A percentile compares a stretch with the other conserved stretches of the same genome.
Conservation (phyloP, 148 eudicot species). For the Linanthus parryae region DNA sequence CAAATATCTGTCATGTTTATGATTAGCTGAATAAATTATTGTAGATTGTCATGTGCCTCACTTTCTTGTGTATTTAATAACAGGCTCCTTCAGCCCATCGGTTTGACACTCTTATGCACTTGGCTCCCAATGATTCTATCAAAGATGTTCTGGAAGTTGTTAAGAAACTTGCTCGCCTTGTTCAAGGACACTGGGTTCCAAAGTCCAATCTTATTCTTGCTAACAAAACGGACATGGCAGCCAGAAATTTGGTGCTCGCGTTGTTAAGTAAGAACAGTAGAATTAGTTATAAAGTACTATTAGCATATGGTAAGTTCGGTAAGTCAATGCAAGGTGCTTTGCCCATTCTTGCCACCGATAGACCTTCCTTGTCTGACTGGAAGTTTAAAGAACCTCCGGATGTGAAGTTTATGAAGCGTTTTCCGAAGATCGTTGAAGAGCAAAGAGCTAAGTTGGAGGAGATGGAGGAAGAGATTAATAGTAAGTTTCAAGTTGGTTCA, state of each 20-base stretch:
- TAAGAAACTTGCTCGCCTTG: constrained; percentile 46
- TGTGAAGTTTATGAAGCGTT: constrained; percentile 35
- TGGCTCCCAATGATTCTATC: constrained; percentile 49
- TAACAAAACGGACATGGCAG: constrained; percentile 17
- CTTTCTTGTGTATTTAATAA: too few relatives aligned
- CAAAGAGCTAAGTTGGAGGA: constrained; percentile 52
- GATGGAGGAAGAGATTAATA: constrained; percentile 20
- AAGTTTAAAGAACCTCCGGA: constrained; percentile 66
- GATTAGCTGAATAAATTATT: too few relatives aligned
- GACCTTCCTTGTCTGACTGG: constrained; percentile 57
- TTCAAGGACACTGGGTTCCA: constrained; percentile 88
- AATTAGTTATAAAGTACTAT: constrained; percentile 27
- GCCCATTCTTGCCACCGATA: constrained; percentile 48
- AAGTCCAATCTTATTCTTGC: constrained; percentile 34
- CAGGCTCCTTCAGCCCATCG: constrained; percentile 68
- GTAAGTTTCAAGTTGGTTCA: too few relatives aligned
- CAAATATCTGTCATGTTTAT: too few relatives aligned
- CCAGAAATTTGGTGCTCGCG: constrained; percentile 51
- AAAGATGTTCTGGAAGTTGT: constrained; percentile 54
- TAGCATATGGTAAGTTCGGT: constrained; percentile 11
- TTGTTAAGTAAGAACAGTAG: constrained; percentile 48
- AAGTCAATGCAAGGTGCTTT: constrained; percentile 30
- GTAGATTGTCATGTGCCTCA: too few relatives aligned
- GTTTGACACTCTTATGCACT: constrained; percentile 52
- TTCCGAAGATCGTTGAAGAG: constrained; percentile 41